Evolutionary conservation across 495 filamentous ascomycete genomes (phyloP), one percentile per base, ranked within the genome.

Genomic region (Aspergillus nanangensis): DNA sequence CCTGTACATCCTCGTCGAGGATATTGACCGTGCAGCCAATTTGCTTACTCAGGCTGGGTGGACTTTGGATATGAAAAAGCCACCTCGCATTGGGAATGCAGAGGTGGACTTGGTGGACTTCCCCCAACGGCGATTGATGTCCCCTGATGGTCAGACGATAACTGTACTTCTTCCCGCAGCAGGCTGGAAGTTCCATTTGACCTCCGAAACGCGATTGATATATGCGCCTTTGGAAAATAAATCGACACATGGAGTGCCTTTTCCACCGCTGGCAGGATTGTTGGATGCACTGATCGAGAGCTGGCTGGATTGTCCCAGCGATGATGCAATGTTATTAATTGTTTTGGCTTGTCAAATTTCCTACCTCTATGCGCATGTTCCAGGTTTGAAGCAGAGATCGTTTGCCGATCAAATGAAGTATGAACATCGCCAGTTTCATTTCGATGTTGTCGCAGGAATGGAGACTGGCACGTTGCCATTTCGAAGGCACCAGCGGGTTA

Each of bases 1-100:
- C 32, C 38, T 61, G 14, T 56, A 61, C 19, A 50, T 62, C 25
- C 57, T 63, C 14, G 57, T 61, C 20, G 19, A 18, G 14, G 48
- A 62, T 38, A 57, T 58, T 31, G 34, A 53, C 5, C 10, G 33
- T 29, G 53, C 60, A 17, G 48, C 50, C 19, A 23, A 53, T 14
- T 19, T 27, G 11, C 44, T 60, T 5, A 38, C 45, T 4, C 44
- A 50, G 23, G 38, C 31, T 5, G 57, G 57, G 31, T 61, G 54
- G 54, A 46, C 32, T 38, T n/a, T 57, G 13, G 42, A 48, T 18
- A 53, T 34, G 13, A 13, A 54, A 21, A 5, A 11, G 14, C 47
- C 45, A 23, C 21, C 34, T 17, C 38, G 31, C 35, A 56, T 62
- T 39, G 53, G 53, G 36, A 55, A 57, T 43, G 47, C 47, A 9